Evolutionary conservation across 257 asterid genomes (phyloP), one percentile per base, ranked within the genome.

Genomic region (Ajuga chamaepitys): DNA sequence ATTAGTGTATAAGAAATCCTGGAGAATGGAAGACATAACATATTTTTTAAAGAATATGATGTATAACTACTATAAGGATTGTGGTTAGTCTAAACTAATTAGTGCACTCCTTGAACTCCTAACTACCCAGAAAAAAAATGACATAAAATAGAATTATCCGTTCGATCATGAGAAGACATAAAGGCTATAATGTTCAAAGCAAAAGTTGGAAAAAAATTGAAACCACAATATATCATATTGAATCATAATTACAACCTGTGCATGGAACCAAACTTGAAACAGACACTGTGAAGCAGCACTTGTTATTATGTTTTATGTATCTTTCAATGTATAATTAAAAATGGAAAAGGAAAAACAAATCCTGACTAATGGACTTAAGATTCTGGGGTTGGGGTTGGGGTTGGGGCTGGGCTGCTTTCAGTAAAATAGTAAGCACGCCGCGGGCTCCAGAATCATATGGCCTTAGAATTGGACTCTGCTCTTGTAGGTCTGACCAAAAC

Each of bases 381-480:
- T 48, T 60, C 42, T 40, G 70, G 72, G 71, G 81, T 34, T 30
- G 18, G 35, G 17, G 18, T 8, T 26, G 18, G 17, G 18, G 3
- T 57, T 57, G 16, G 9, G 34, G 85, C 95, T 92, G 95, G 96
- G 95, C 95, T 85, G 93, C 96, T 84, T 80, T 71, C 68, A 55
- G 58, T 71, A 67, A 83, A 85, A 85, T 60, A 75, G 78, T 69
- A 74, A 77, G 95, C 95, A 70, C 76, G 92, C 97, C 95, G 63
- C 95, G 64, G 95, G 90, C 95, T 58, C 81, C 66, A 57, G 25
- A 77, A 68, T 71, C 47, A 16, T 1, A 42, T 51, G 63, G 73
- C 72, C 76, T 2, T 0, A 89, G 70, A 93, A 93, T 17, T 93
- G 95, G 56, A 66, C 0, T 2, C 35, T 35, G 75, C 80, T 86